phyloP scores from a whole-genome alignment of 441 rosid species.

The Sinapis alba region DNA sequence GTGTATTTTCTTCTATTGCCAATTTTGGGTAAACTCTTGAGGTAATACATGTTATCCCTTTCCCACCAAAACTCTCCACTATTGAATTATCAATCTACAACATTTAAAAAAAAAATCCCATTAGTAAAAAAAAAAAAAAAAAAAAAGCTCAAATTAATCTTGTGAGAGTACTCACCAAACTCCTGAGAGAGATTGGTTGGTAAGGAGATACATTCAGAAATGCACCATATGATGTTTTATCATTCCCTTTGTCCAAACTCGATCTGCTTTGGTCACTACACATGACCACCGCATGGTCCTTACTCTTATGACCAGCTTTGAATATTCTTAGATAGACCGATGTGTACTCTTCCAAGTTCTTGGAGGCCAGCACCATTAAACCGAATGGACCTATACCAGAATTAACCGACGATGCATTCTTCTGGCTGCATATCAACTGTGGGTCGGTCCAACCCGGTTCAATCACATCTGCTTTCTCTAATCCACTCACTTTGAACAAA shows the following conservation, averaged over 20 bases:
- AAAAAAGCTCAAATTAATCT: neutral
- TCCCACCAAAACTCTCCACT: conserved; percentile 85
- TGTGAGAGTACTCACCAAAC: conserved; percentile 57
- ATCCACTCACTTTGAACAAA: conserved; percentile 44
- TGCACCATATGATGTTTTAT: conserved; percentile 64
- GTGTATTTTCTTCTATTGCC: conserved; percentile 45
- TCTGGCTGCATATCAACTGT: conserved; percentile 49
- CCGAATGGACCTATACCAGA: conserved; percentile 78
- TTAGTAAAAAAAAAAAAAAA: neutral
- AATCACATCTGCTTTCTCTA: conserved; percentile 52
- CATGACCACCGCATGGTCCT: conserved; percentile 62
- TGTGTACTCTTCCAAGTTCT: conserved; percentile 56
- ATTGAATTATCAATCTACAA: conserved; percentile 69
- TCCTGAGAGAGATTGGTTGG: conserved; percentile 58
- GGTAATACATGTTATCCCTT: conserved; percentile 66
- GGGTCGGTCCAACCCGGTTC: conserved; percentile 61
- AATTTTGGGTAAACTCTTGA: conserved; percentile 71
- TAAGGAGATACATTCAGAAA: conserved; percentile 59
- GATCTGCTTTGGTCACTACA: conserved; percentile 87
- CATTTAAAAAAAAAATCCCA: neutral
- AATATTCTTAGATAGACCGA: conserved; percentile 66
- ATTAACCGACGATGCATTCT: conserved; percentile 45
- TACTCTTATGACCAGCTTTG: conserved; percentile 35
- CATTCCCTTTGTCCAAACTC: conserved; percentile 33
- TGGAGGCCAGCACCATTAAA: conserved; percentile 60